Percentiles rank a stretch among this genome's conserved stretches.
phyloP scores from a whole-genome alignment of 2,329 filamentous ascomycete genomes.

The Corinectria fuckeliana region DNA sequence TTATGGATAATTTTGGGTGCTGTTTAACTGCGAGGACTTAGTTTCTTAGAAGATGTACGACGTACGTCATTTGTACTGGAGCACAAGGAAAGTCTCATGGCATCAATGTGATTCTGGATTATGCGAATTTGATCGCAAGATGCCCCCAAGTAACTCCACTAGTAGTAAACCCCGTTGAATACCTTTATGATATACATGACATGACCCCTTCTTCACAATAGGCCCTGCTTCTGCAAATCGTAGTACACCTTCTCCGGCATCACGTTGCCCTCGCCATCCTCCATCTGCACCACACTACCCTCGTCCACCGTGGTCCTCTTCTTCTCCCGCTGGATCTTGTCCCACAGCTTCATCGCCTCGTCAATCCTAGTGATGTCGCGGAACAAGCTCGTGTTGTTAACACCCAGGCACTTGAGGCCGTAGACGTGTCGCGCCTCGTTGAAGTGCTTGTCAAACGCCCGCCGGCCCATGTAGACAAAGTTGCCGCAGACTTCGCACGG shows the following conservation, averaged over 20 bases:
- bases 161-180: not conserved
- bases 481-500: slow-evolving; percentile 97
- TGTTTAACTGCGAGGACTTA: too few relatives aligned
- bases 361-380: slow-evolving; percentile 92
- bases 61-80: not conserved
- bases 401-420: slow-evolving; percentile 90
- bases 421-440: slow-evolving; percentile 93
- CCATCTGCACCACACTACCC: slow-evolving; percentile 95
- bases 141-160: not conserved
- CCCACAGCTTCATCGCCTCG: slow-evolving; percentile 87
- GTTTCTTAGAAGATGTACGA: not conserved
- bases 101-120: not conserved
- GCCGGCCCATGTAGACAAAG: slow-evolving; percentile 96
- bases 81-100: not conserved
- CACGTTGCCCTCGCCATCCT: slow-evolving; percentile 95
- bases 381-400: slow-evolving; percentile 90
- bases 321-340: slow-evolving; percentile 88
- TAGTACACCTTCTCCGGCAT: slow-evolving; percentile 99
- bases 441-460: slow-evolving; percentile 98
- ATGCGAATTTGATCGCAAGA: not conserved
- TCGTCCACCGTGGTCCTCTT: slow-evolving; percentile 77
- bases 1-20: too few relatives aligned
- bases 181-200: slow-evolving; percentile 15
- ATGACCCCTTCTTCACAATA: slow-evolving; percentile 62
- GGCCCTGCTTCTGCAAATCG: slow-evolving; percentile 90